A percentile compares a stretch with the other conserved stretches of the same genome.
phyloP scores from a whole-genome alignment of 805 yeast genomes.

The Yarrowia divulgata region DNA sequence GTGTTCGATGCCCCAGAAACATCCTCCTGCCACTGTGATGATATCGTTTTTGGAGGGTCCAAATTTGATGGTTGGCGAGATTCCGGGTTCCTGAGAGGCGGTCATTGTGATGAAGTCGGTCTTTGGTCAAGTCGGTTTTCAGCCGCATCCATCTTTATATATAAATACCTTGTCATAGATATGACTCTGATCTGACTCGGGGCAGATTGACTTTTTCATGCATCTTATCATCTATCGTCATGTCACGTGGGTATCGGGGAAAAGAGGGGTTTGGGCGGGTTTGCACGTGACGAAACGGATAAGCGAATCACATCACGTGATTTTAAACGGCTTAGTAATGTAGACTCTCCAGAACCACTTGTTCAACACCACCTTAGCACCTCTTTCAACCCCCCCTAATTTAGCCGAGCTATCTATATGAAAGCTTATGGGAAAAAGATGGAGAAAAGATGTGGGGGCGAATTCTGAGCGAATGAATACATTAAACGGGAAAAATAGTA shows the following conservation, averaged over 20 bases:
- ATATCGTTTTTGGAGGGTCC: conserved; percentile 5
- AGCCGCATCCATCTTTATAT: not conserved
- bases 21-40: conserved; percentile 59
- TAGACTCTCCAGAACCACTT: too few relatives aligned
- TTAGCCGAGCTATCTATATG: conserved; percentile 9
- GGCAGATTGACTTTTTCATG: conserved; percentile 21
- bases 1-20: conserved; percentile 69
- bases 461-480: too few relatives aligned
- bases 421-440: not conserved
- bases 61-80: conserved; percentile 22
- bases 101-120: conserved; percentile 1
- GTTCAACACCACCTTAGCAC: not conserved
- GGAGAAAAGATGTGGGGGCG: not conserved
- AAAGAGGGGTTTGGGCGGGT: not conserved
- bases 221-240: conserved; percentile 20
- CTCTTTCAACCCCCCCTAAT: not conserved
- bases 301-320: not conserved
- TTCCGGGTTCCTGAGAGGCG: conserved; percentile 3
- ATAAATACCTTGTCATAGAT: not conserved
- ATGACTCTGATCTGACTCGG: conserved; percentile 27
- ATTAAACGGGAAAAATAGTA: too few relatives aligned
- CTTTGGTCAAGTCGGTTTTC: too few relatives aligned
- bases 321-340: too few relatives aligned
- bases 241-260: conserved; percentile 1
- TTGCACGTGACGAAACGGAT: not conserved